Conservation (phyloP, 2,329 filamentous ascomycete genomes). For the Epichloe aotearoae region DNA sequence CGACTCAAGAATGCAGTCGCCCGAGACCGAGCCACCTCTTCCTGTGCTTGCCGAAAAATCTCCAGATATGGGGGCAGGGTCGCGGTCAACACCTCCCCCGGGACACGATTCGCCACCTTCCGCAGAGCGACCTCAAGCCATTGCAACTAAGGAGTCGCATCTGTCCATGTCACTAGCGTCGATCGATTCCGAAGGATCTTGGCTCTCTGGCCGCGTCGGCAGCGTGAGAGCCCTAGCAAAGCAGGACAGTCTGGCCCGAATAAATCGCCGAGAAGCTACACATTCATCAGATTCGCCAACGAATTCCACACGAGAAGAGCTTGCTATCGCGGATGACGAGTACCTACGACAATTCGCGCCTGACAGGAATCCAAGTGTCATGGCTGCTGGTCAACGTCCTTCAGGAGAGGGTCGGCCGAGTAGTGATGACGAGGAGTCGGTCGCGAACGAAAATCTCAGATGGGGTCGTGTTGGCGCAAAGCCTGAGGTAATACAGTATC, state of each 20-base stretch:
- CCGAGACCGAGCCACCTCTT: conserved; percentile 43
- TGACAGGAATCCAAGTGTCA: conserved; percentile 12
- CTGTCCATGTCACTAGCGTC: conserved; percentile 82
- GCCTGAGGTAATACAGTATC: conserved; percentile 47
- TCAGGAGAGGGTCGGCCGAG: conserved; percentile 40
- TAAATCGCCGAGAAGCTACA: conserved; percentile 16
- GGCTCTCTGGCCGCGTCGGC: conserved; percentile 67
- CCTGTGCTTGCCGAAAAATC: conserved; percentile 18
- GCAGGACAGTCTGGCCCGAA: conserved; percentile 24
- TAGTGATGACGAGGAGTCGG: conserved; percentile 43
- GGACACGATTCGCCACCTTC: conserved; percentile 35
- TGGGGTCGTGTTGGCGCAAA: conserved; percentile 38
- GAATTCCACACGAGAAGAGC: conserved; percentile 48
- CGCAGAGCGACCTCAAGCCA: conserved; percentile 23
- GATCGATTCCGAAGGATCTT: conserved; percentile 89
- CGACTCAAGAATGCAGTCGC: conserved; percentile 67
- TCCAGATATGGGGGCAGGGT: conserved; percentile 13
- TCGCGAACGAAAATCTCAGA: conserved; percentile 28
- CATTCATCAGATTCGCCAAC: conserved; percentile 26
- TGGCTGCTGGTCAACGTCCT: conserved; percentile 23
- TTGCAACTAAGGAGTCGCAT: conserved; percentile 43
- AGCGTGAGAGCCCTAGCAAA: conserved; percentile 34
- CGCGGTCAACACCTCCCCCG: conserved; percentile 14
- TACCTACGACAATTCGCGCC: conserved; percentile 45
- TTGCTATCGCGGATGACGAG: conserved; percentile 53